Evolutionary conservation across 345 rosid species (phyloP).

Genomic region (Kernera saxatilis): DNA sequence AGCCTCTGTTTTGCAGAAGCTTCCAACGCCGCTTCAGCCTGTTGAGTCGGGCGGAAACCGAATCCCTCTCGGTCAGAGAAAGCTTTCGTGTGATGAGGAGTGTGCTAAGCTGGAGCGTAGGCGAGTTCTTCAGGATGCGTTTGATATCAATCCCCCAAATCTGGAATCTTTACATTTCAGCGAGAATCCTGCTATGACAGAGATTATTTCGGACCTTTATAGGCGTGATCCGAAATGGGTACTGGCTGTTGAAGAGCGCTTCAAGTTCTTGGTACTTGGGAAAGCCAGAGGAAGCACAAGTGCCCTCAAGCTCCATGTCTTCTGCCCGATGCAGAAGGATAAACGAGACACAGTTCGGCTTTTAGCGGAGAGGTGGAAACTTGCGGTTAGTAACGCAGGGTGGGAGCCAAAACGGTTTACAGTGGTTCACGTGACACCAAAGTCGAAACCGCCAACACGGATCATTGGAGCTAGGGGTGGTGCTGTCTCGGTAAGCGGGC

Average conservation of each 20-base stretch:
- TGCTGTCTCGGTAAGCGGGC: conserved; percentile 31
- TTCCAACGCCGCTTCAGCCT: conserved; percentile 70
- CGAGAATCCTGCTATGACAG: conserved; percentile 63
- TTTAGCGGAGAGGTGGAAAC: conserved; percentile 97
- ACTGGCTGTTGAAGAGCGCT: conserved; percentile 85
- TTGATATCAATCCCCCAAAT: conserved; percentile 67
- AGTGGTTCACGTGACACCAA: conserved; percentile 64
- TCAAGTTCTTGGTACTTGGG: conserved; percentile 83
- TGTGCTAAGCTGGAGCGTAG: conserved; percentile 89
- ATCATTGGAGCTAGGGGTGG: conserved; percentile 64
- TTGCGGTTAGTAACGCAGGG: conserved; percentile 63
- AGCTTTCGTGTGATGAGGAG: conserved; percentile 83
- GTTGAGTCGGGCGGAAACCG: conserved; percentile 51
- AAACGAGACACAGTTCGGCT: conserved; percentile 82
- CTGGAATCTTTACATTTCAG: conserved; percentile 89
- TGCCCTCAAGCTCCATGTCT: conserved; percentile 76
- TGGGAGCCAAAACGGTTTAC: conserved; percentile 95
- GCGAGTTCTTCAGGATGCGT: conserved; percentile 87
- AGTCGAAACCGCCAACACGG: conserved; percentile 77
- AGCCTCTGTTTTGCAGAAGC: conserved; percentile 59
- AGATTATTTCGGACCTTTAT: conserved; percentile 65
- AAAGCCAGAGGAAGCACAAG: conserved; percentile 56
- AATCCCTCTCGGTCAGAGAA: conserved; percentile 81
- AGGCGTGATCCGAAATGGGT: conserved; percentile 97
- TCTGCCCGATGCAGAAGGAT: conserved; percentile 87